Evolutionary conservation across 371 early-diverging fungal genomes (phyloP).

Genomic region (Blakeslea trispora): DNA sequence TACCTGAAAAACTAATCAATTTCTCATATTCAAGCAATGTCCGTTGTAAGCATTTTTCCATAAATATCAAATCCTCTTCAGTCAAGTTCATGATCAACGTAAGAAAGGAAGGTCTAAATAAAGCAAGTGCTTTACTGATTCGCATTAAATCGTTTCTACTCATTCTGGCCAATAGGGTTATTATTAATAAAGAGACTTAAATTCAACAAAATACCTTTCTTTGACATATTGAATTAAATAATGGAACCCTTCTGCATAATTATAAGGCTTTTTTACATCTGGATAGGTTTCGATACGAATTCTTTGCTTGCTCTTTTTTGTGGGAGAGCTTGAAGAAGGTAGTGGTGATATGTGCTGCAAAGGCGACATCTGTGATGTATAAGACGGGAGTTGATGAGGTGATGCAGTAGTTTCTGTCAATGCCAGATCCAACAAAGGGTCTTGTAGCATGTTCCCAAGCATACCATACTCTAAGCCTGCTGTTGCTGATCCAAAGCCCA

Average conservation of each 20-base stretch:
- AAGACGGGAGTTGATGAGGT: constrained; percentile 6
- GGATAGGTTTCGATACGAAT: constrained; percentile 69
- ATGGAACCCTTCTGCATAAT: constrained; percentile 90
- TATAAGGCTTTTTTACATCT: constrained; percentile 73
- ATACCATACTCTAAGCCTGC: constrained; percentile 80
- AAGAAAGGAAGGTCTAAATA: constrained; percentile 88
- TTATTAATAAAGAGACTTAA: constrained; percentile 7
- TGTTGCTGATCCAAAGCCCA: constrained; percentile 77
- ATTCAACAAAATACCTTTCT: constrained; percentile 60
- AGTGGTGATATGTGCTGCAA: background rate
- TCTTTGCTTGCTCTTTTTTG: constrained; percentile 37
- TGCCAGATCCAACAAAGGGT: constrained; percentile 23
- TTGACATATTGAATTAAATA: constrained; percentile 77
- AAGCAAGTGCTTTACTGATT: constrained; percentile 83
- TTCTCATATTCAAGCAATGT: constrained; percentile 90
- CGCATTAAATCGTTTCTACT: constrained; percentile 81
- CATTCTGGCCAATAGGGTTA: too few species aligned
- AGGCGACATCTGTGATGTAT: constrained; percentile 1
- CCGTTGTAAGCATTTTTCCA: constrained; percentile 89
- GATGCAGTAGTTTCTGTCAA: constrained; percentile 7
- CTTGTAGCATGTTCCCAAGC: constrained; percentile 74
- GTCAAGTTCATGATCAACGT: constrained; percentile 89
- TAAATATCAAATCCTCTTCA: constrained; percentile 88
- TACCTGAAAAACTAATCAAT: constrained; percentile 87
- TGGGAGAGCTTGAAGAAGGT: constrained; percentile 4